These are phyloP conservation scores for Leishmania major DNA, from an alignment of 208 protist genomes.

Conservation along the genomic window DNA sequence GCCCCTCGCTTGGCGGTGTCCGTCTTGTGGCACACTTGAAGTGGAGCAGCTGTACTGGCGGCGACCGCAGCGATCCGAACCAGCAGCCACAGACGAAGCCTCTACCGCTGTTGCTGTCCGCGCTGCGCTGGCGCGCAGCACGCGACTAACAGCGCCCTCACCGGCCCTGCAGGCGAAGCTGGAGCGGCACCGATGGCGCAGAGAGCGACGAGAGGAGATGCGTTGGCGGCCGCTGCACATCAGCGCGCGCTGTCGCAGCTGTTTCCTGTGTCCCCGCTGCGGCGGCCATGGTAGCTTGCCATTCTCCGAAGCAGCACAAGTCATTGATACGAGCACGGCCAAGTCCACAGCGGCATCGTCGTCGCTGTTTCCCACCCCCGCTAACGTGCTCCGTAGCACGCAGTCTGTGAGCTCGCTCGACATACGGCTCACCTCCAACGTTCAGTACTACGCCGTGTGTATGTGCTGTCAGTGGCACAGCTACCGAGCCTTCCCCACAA, in stretches of 20 bases:
- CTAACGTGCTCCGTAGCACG: background rate
- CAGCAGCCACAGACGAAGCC: background rate
- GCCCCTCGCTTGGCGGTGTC: conserved; percentile 53
- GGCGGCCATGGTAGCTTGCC: conserved; percentile 19
- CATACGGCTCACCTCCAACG: conserved; percentile 25
- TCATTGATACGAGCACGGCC: background rate
- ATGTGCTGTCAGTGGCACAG: conserved; percentile 59
- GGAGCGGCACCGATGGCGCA: conserved; percentile 23
- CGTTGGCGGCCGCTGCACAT: conserved; percentile 24
- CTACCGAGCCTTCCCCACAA: conserved; percentile 33
- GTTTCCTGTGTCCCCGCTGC: conserved; percentile 66
- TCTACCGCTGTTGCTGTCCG: background rate
- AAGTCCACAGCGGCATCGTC: background rate
- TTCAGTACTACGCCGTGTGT: conserved; percentile 52
- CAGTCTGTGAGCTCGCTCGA: conserved; percentile 24
- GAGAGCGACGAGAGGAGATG: conserved; percentile 25
- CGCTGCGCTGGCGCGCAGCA: conserved; percentile 8
- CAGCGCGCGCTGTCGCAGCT: conserved; percentile 34
- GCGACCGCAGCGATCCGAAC: background rate
- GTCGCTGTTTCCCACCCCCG: background rate
- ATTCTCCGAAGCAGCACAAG: too few species aligned
- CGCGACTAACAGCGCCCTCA: conserved; percentile 8
- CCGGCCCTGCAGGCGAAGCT: conserved; percentile 22
- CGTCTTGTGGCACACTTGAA: conserved; percentile 39
- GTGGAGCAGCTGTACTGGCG: conserved; percentile 43